Percentiles rank a stretch among this genome's conserved stretches.
These are phyloP conservation scores for Aegilops speltoides DNA, from an alignment of 176 grass and related monocot species.

Conservation along the genomic window DNA sequence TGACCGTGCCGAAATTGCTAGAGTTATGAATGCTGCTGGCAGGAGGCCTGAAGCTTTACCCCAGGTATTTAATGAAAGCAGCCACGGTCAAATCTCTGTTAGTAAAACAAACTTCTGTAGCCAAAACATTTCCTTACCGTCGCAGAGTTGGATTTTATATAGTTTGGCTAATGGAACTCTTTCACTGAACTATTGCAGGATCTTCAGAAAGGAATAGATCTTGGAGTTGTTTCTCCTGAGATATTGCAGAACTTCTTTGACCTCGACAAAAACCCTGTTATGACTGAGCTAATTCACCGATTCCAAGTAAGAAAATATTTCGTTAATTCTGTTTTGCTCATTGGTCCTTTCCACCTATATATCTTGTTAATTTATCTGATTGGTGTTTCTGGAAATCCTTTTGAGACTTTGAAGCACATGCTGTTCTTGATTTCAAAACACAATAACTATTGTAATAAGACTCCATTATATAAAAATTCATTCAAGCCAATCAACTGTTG, in stretches of 20 bases:
- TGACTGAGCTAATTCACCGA: slow-evolving; percentile 76
- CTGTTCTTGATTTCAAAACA: neutral
- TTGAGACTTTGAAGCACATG: slow-evolving; percentile 3
- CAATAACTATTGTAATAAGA: slow-evolving; percentile 1
- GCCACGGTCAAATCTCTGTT: neutral
- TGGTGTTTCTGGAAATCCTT: neutral
- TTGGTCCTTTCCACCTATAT: slow-evolving; percentile 4
- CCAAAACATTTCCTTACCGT: slow-evolving; percentile 5
- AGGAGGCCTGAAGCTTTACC: slow-evolving; percentile 81
- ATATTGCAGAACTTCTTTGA: slow-evolving; percentile 99
- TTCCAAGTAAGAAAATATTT: slow-evolving; percentile 70
- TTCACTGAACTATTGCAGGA: slow-evolving; percentile 47
- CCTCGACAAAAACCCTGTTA: slow-evolving; percentile 84
- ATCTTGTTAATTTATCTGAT: slow-evolving; percentile 5
- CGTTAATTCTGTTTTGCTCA: neutral
- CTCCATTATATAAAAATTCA: neutral
- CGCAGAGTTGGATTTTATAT: neutral
- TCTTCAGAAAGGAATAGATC: slow-evolving; percentile 94
- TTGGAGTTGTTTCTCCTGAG: slow-evolving; percentile 97
- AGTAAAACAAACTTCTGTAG: slow-evolving; percentile 8
- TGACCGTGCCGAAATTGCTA: slow-evolving; percentile 93
- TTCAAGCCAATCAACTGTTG: slow-evolving; percentile 4
- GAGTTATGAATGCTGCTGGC: slow-evolving; percentile 98
- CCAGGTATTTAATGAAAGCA: slow-evolving; percentile 49
- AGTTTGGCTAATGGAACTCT: slow-evolving; percentile 13